Percentiles rank a stretch among this genome's conserved stretches.
Conservation (phyloP, 2,329 filamentous ascomycete species). For the Zasmidium cellare region DNA sequence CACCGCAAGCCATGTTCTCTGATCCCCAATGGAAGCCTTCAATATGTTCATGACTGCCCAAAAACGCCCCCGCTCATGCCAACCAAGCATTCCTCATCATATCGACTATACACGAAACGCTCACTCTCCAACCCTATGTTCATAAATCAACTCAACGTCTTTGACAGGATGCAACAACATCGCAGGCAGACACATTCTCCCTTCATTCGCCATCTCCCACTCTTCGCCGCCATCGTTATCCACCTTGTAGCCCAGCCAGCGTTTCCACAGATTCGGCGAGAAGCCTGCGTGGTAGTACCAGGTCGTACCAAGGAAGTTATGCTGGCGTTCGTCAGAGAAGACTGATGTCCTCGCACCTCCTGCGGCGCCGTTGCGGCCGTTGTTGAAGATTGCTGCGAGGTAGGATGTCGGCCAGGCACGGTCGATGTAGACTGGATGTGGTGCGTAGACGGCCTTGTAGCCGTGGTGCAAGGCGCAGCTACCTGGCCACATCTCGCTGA, state of each 20-base stretch:
- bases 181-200: slow-evolving; percentile 50
- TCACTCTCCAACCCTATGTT: slow-evolving; percentile 36
- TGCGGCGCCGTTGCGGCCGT: slow-evolving; percentile 52
- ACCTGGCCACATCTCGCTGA: slow-evolving; percentile 77
- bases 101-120: not conserved
- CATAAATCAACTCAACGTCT: slow-evolving; percentile 50
- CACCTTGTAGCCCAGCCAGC: slow-evolving; percentile 58
- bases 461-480: slow-evolving; percentile 72
- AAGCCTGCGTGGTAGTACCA: slow-evolving; percentile 58
- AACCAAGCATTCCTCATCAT: not conserved
- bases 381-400: slow-evolving; percentile 57
- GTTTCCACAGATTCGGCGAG: slow-evolving; percentile 55
- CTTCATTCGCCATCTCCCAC: slow-evolving; percentile 45
- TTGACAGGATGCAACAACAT: slow-evolving; percentile 54
- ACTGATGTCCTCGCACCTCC: slow-evolving; percentile 51
- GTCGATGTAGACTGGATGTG: slow-evolving; percentile 59
- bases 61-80: slow-evolving; percentile 5
- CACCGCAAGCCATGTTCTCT: too few species aligned
- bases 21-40: too few species aligned
- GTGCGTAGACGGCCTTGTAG: slow-evolving; percentile 70
- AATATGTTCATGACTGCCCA: not conserved
- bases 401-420: slow-evolving; percentile 57
- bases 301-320: slow-evolving; percentile 54
- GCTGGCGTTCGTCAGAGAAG: slow-evolving; percentile 53
- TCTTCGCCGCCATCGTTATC: slow-evolving; percentile 51